A percentile compares a stretch with the other conserved stretches of the same genome.
Conservation (phyloP, 306 rosid species). For the Inga laurina region DNA sequence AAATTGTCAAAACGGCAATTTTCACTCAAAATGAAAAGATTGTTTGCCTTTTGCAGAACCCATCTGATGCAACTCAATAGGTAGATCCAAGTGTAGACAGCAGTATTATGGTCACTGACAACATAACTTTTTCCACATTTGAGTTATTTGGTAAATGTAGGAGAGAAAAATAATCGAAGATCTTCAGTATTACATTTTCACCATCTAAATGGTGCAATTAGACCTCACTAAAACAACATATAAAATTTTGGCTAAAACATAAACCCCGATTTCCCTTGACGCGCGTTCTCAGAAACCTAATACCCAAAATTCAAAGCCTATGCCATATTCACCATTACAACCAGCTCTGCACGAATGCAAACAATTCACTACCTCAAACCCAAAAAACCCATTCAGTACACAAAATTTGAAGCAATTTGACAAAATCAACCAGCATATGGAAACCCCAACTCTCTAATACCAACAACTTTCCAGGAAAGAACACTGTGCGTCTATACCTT, state of each 20-base stretch:
- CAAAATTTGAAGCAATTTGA: slow-evolving; percentile 13
- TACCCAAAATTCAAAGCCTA: slow-evolving; percentile 25
- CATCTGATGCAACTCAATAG: background rate
- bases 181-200: background rate
- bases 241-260: background rate
- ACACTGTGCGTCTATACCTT: slow-evolving; percentile 50
- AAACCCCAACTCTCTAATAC: slow-evolving; percentile 32
- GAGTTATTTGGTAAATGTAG: slow-evolving; percentile 3
- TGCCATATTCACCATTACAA: slow-evolving; percentile 16
- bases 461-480: background rate
- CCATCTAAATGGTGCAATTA: background rate
- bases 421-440: slow-evolving; percentile 11
- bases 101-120: background rate
- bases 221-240: background rate
- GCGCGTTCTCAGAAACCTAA: slow-evolving; percentile 31
- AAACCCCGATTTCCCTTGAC: slow-evolving; percentile 21
- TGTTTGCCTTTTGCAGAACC: background rate
- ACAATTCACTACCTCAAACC: slow-evolving; percentile 18
- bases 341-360: slow-evolving; percentile 27
- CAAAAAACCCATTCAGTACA: slow-evolving; percentile 26
- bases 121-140: background rate
- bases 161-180: background rate
- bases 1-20: background rate
- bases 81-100: background rate
- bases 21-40: background rate